Base-by-base conservation (phyloP, 768 basidiomycete species). In the Boletus fagicola region DNA sequence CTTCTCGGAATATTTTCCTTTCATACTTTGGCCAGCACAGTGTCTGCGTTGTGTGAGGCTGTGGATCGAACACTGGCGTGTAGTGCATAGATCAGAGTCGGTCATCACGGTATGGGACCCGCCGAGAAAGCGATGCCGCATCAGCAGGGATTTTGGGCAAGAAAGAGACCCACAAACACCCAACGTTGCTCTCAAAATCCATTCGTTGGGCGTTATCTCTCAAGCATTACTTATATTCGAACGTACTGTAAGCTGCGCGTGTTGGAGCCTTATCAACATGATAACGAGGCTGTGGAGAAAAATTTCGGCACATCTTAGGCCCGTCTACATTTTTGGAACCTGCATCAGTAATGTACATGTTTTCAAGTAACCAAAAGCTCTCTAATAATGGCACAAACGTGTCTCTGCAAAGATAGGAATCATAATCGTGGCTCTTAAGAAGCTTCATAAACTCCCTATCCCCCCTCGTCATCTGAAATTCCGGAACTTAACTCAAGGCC, bases 401-500 rank as follows among this genome's bases (percentile, higher is more conserved):
- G 36, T 38, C 40, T 30, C 33, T 36, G 18, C 36, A 43, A 20
- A 44, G 7, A 43, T 43, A 43, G 26, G 10, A 39, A 31, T 26
- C 22, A 40, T 51, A 39, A 24, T 30, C 43, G 12, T 35, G 16
- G 47, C 18, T 51, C 22, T 45, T 28, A 50, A 48, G 33, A 53
- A 63, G 24, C 28, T 39, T 47, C 56, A 53, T 54, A 53, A 11
- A 45, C 39, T 0, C 11, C n/a, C 51, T 20, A 43, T n/a, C 39
- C 12, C 38, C 39, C 33, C n/a, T 35, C 46, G 44, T 28, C 26
- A 16, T 7, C 22, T 5, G 11, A 53, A 28, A 35, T 51, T 36
- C 43, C 43, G 18, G 49, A 53, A 44, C 48, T 28, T 28, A 49
- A 40, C 54, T 39, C 54, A 57, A 60, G 56, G 24, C 58, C 57